Conservation (phyloP, 2,329 filamentous ascomycete species). For the Nemania abortiva region DNA sequence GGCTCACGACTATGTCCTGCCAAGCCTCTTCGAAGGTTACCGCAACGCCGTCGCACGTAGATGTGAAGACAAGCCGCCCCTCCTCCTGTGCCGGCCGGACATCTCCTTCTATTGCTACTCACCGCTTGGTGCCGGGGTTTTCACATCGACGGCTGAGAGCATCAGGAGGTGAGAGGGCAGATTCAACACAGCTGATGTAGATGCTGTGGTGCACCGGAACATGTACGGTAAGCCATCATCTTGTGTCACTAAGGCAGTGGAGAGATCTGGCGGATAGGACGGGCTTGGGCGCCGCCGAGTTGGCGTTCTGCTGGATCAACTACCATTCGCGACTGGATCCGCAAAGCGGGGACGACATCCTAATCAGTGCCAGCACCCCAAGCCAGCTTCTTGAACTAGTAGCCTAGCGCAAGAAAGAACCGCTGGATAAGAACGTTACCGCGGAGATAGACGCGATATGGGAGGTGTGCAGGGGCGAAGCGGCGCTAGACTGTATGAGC, state of each 20-base stretch:
- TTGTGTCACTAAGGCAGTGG: neutral
- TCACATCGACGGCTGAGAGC: neutral
- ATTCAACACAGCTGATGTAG: neutral
- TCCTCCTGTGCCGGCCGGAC: neutral
- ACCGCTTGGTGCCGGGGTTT: neutral
- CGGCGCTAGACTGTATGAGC: neutral
- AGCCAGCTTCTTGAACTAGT: neutral
- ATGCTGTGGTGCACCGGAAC: neutral
- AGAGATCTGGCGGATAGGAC: neutral
- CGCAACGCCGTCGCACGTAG: neutral
- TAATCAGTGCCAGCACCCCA: neutral
- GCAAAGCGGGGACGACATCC: neutral
- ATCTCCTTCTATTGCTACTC: slow-evolving; percentile 1
- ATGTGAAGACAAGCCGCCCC: neutral
- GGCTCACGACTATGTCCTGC: neutral
- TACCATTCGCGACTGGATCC: neutral
- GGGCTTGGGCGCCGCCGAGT: neutral
- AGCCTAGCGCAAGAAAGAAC: neutral
- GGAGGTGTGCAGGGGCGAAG: neutral
- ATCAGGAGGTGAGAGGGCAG: neutral
- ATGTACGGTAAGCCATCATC: neutral
- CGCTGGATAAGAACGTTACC: neutral
- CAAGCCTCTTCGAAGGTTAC: neutral
- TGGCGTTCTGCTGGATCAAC: neutral
- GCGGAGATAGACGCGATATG: neutral